Conservation (phyloP, 1,139 yeast species). For the Kluyveromyces sp. region DNA sequence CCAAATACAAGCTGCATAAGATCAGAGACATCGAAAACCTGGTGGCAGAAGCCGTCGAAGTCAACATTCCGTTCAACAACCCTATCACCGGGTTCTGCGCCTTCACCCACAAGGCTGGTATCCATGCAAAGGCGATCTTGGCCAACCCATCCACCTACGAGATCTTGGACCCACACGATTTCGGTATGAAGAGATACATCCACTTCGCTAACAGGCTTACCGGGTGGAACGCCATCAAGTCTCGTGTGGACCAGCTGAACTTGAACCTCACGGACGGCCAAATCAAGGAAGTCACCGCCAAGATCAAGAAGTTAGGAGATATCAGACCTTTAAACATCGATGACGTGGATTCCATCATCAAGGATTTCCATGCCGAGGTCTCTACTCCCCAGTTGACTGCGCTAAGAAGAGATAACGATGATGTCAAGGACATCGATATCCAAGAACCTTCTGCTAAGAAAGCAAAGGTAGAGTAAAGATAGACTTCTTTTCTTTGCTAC, state of each 20-base stretch:
- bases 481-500: too few species aligned
- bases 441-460: slow-evolving; percentile 24
- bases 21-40: slow-evolving; percentile 91
- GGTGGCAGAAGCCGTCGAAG: slow-evolving; percentile 96
- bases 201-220: slow-evolving; percentile 97
- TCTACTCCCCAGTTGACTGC: slow-evolving; percentile 36
- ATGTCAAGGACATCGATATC: slow-evolving; percentile 24
- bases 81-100: slow-evolving; percentile 99
- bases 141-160: slow-evolving; percentile 98
- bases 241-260: slow-evolving; percentile 95
- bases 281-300: slow-evolving; percentile 87
- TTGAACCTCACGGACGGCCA: slow-evolving; percentile 85
- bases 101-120: slow-evolving; percentile 98
- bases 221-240: slow-evolving; percentile 98
- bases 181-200: slow-evolving; percentile 90
- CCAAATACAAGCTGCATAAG: slow-evolving; percentile 93
- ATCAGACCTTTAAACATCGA: slow-evolving; percentile 91
- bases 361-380: slow-evolving; percentile 78
- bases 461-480: slow-evolving; percentile 17
- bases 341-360: slow-evolving; percentile 94
- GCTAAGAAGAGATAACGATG: slow-evolving; percentile 24
- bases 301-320: slow-evolving; percentile 91
- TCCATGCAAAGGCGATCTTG: slow-evolving; percentile 96
- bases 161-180: slow-evolving; percentile 89
- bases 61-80: slow-evolving; percentile 94